Evolutionary conservation across 495 filamentous ascomycete genomes (phyloP), one percentile per base, ranked within the genome.

Genomic region (Barbatosphaeria neglecta): DNA sequence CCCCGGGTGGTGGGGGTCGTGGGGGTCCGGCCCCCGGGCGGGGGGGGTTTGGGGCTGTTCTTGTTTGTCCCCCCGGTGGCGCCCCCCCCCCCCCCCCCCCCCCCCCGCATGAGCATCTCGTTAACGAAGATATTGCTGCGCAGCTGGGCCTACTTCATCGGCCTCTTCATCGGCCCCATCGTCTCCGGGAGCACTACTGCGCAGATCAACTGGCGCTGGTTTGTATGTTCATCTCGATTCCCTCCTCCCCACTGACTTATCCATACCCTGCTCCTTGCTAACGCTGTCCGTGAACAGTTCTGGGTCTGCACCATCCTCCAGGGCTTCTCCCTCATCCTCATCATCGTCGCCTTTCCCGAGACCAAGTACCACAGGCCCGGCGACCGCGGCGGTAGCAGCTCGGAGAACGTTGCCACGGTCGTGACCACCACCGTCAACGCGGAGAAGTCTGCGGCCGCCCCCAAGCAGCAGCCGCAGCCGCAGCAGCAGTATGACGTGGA

Each of bases 171-270:
- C 42, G 78, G 72, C 0, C 78, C 78, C 6, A 78, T 81, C 39
- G 70, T 83, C 41, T 66, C 77, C 0, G 78, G 79, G 9, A 52
- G 74, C 4, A 81, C 80, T 66, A 64, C 77, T 10, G 62, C 72
- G 19, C 69, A 74, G 50, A 61, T 72, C 39, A 75, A 74, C 41
- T 81, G 73, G 76, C 65, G 72, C 16, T 58, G 58, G 58, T 58
- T 58, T 37, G 39, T 41, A 3, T 7, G 39, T 41, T 15, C 6
- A 24, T 73, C 70, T 67, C 73, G 68, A 72, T 60, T 78, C 23
- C 65, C 6, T 39, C 11, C 42, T 38, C 16, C 28, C 15, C 2
- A 35, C 16, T 22, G 25, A 41, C 48, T 56, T 25, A 50, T 18
- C 10, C n/a, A n/a, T 22, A 0, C 23, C 19, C 3, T 7, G 52